These are phyloP conservation scores for Microcyclospora tardicrescens DNA, from an alignment of 2,329 filamentous ascomycete genomes.

Conservation along the genomic window DNA sequence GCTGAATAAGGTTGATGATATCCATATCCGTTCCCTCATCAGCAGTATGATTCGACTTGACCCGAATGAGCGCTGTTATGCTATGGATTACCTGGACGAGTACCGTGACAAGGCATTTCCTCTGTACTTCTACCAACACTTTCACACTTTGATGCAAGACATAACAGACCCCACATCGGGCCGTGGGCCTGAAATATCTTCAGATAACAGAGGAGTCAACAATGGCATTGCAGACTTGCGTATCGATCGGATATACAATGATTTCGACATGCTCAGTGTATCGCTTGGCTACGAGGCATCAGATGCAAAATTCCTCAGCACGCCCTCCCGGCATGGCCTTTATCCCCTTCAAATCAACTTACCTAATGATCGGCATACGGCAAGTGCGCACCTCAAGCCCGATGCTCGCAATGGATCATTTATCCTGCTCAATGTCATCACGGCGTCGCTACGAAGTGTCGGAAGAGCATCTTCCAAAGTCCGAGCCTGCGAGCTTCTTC, in stretches of 20 bases:
- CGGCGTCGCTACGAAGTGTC: constrained; percentile 78
- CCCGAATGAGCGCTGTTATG: constrained; percentile 80
- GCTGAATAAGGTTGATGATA: constrained; percentile 75
- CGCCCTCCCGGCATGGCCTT: constrained; percentile 42
- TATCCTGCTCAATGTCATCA: constrained; percentile 80
- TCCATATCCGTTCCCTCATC: constrained; percentile 76
- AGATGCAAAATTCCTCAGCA: constrained; percentile 14
- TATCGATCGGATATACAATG: constrained; percentile 82
- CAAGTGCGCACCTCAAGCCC: constrained; percentile 47
- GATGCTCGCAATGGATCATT: constrained; percentile 76
- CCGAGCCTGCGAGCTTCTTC: constrained; percentile 76
- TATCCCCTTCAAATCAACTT: constrained; percentile 79
- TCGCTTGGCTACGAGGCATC: constrained; percentile 66
- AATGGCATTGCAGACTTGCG: constrained; percentile 81
- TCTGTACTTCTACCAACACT: constrained; percentile 90
- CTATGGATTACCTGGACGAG: constrained; percentile 85
- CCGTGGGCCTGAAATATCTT: constrained; percentile 41
- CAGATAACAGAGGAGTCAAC: constrained; percentile 37
- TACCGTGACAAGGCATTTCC: constrained; percentile 90
- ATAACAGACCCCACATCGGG: constrained; percentile 84
- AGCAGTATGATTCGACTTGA: constrained; percentile 93
- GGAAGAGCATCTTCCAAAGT: constrained; percentile 77
- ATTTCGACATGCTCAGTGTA: constrained; percentile 96
- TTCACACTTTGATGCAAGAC: constrained; percentile 94
- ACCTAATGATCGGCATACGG: constrained; percentile 66